Percentiles rank a stretch among this genome's conserved stretches.
Conservation (phyloP, 805 yeast genomes). For the Kodamaea neixiangensis region DNA sequence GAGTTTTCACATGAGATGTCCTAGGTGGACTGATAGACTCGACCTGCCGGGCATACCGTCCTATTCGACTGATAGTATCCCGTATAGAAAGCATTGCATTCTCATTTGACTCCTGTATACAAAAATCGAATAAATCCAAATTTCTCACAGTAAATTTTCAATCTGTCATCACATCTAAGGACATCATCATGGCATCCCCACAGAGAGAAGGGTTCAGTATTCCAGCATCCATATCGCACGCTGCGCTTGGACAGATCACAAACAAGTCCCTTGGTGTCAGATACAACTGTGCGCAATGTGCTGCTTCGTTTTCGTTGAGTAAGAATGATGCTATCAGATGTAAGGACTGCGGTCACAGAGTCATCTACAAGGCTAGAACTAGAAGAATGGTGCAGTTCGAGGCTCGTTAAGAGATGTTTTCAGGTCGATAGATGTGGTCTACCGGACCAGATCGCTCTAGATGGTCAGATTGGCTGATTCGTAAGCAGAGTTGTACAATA, state of each 20-base stretch:
- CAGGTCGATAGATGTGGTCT: background rate
- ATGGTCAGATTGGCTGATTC: background rate
- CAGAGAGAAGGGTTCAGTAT: conserved; percentile 88
- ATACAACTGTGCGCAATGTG: conserved; percentile 96
- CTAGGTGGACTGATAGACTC: conserved; percentile 17
- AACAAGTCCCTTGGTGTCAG: conserved; percentile 75
- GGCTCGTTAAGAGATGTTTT: conserved; percentile 29
- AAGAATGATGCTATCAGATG: conserved; percentile 97
- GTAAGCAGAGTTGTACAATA: background rate
- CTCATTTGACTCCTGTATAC: conserved; percentile 6
- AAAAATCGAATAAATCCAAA: background rate
- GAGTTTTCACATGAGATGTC: background rate
- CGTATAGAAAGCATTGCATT: conserved; percentile 30
- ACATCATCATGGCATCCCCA: conserved; percentile 40
- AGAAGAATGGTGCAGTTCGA: conserved; percentile 82
- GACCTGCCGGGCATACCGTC: conserved; percentile 31
- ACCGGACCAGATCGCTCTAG: background rate
- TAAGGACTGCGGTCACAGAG: conserved; percentile 98
- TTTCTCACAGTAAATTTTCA: conserved; percentile 3
- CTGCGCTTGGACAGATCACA: conserved; percentile 80
- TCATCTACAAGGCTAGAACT: conserved; percentile 94
- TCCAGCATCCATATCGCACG: conserved; percentile 69
- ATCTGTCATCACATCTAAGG: conserved; percentile 9
- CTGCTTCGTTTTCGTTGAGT: conserved; percentile 80
- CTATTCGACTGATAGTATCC: conserved; percentile 36